Conservation (phyloP, 345 rosid species). For the Pugionium dolabratum region DNA sequence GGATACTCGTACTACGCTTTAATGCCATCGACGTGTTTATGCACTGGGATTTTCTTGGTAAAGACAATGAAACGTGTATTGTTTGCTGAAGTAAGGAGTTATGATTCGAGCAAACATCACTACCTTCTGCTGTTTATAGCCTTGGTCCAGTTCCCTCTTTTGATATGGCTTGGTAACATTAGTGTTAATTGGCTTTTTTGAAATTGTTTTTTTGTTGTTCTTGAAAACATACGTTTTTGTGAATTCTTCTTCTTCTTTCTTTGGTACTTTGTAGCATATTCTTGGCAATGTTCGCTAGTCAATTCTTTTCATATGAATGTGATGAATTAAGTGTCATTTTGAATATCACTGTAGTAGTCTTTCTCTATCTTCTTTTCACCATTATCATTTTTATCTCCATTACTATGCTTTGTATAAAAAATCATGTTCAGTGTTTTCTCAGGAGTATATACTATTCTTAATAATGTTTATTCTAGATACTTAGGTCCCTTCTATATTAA, state of each 20-base stretch:
- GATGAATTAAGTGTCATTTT: constrained; percentile 18
- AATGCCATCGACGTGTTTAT: constrained; percentile 52
- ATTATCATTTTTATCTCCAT: constrained; percentile 4
- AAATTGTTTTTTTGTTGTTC: not conserved
- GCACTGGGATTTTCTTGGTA: constrained; percentile 55
- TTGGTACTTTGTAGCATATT: constrained; percentile 19
- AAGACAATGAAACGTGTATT: constrained; percentile 42
- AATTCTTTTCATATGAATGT: not conserved
- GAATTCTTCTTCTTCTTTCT: constrained; percentile 10
- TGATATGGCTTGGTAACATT: constrained; percentile 63
- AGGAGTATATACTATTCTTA: constrained; percentile 8
- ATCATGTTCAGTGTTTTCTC: constrained; percentile 5
- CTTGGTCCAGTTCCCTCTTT: constrained; percentile 81
- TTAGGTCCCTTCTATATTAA: not conserved
- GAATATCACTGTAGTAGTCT: constrained; percentile 17
- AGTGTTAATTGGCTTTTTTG: constrained; percentile 60
- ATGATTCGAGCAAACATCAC: constrained; percentile 84
- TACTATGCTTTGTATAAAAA: not conserved
- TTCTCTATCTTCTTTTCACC: not conserved
- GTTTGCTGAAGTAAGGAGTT: constrained; percentile 82
- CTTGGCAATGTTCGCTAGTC: constrained; percentile 4
- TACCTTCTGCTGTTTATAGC: constrained; percentile 81
- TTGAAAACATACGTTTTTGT: not conserved
- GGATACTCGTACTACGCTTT: constrained; percentile 48
- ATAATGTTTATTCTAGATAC: constrained; percentile 1